These are phyloP conservation scores for Castanea sativa DNA, from an alignment of 306 rosid genomes.

Conservation along the genomic window DNA sequence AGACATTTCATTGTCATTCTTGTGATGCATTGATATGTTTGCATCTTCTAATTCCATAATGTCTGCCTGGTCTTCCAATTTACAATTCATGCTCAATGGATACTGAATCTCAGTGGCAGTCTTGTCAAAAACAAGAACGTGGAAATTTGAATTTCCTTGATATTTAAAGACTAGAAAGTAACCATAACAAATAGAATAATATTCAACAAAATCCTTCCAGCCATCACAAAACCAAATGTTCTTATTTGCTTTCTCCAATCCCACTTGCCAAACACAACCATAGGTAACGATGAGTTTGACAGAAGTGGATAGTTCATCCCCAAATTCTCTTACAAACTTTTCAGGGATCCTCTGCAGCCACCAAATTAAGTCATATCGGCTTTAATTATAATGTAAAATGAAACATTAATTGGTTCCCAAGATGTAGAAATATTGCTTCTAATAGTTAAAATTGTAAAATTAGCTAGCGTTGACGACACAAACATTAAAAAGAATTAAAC, in stretches of 20 bases:
- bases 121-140: constrained; percentile 17
- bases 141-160: constrained; percentile 22
- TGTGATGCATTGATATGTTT: background rate
- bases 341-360: constrained; percentile 15
- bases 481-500: no score
- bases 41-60: background rate
- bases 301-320: background rate
- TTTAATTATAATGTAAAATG: no score
- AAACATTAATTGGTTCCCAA: no score
- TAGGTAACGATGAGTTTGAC: constrained; percentile 11
- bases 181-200: constrained; percentile 3
- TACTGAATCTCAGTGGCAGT: constrained; percentile 24
- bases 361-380: background rate
- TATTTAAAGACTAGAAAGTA: constrained; percentile 25
- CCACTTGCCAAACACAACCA: constrained; percentile 25
- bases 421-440: background rate
- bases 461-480: no score
- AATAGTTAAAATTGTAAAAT: background rate
- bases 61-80: background rate
- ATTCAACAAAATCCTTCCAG: constrained; percentile 20
- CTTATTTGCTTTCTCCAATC: constrained; percentile 1
- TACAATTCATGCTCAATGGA: background rate
- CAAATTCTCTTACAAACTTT: background rate
- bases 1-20: background rate
- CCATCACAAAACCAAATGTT: constrained; percentile 6